phyloP scores from a whole-genome alignment of 352 stramenopile species.

The Phytophthora crassamura region DNA sequence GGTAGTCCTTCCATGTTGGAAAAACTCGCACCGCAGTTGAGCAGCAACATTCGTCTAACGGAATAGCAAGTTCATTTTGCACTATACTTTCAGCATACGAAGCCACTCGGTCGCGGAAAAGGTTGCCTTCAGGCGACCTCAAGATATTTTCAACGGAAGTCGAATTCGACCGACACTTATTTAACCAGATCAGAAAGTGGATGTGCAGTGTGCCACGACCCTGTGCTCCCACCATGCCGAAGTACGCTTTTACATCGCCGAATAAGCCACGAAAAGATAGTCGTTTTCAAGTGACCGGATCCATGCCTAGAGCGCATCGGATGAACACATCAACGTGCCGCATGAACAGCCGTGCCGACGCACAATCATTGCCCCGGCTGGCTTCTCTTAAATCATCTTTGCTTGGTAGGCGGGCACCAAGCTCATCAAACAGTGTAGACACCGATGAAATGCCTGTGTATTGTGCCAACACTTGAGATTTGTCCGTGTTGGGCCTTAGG shows the following conservation, averaged over 20 bases:
- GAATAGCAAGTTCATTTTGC: conserved; percentile 4
- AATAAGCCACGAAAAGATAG: neutral
- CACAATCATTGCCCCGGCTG: conserved; percentile 7
- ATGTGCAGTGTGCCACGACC: conserved; percentile 14
- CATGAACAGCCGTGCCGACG: conserved; percentile 12
- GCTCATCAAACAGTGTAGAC: neutral
- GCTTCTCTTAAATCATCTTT: conserved; percentile 10
- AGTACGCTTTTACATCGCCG: conserved; percentile 6
- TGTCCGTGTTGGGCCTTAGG: conserved; percentile 2
- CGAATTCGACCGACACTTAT: neutral
- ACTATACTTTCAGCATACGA: conserved; percentile 5
- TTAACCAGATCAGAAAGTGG: conserved; percentile 19
- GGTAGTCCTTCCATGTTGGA: neutral
- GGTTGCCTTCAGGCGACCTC: neutral
- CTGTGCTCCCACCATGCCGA: conserved; percentile 16
- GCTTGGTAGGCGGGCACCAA: conserved; percentile 5
- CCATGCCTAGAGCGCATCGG: conserved; percentile 1
- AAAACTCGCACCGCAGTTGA: conserved; percentile 2
- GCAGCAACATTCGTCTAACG: conserved; percentile 1
- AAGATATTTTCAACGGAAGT: conserved; percentile 3
- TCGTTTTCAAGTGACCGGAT: conserved; percentile 1
- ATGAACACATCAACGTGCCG: conserved; percentile 15
- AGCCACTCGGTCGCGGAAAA: neutral
- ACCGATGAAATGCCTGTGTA: conserved; percentile 11
- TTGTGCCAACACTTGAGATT: conserved; percentile 9